Evolutionary conservation across 2,329 filamentous ascomycete species (phyloP).

Genomic region (Fusarium metavorans): DNA sequence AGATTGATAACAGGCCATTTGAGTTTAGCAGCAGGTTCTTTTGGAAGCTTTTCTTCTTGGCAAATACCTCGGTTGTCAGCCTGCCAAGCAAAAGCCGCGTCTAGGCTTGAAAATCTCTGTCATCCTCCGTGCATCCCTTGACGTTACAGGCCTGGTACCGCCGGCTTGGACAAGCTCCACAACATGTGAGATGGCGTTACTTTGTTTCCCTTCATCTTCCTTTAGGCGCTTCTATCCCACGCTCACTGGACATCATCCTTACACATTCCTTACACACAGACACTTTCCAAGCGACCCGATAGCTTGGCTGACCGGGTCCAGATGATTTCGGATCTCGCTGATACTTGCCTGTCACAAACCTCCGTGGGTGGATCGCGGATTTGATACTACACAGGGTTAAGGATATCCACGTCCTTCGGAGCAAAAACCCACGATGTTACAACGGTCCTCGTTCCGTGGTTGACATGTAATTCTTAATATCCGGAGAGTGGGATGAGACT

Average conservation of each 20-base stretch:
- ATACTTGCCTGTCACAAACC: too few species aligned
- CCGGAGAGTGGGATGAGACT: not conserved
- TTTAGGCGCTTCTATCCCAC: not conserved
- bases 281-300: not conserved
- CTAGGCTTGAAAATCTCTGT: not conserved
- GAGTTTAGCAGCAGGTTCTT: not conserved
- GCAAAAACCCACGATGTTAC: not conserved
- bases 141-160: not conserved
- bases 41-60: not conserved
- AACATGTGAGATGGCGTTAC: not conserved
- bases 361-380: not conserved
- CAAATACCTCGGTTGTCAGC: not conserved
- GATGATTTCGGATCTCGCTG: not conserved
- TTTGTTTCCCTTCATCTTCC: not conserved
- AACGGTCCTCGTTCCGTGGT: not conserved
- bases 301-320: not conserved
- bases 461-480: slow-evolving; percentile 1
- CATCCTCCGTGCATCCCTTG: not conserved
- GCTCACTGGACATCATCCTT: not conserved
- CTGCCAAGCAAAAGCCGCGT: not conserved
- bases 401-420: slow-evolving; percentile 1
- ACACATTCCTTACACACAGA: not conserved
- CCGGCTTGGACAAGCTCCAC: not conserved
- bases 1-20: slow-evolving; percentile 33
- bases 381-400: slow-evolving; percentile 9